These are phyloP conservation scores for Sapria himalayana DNA, from an alignment of 345 rosid species.

Conservation along the genomic window DNA sequence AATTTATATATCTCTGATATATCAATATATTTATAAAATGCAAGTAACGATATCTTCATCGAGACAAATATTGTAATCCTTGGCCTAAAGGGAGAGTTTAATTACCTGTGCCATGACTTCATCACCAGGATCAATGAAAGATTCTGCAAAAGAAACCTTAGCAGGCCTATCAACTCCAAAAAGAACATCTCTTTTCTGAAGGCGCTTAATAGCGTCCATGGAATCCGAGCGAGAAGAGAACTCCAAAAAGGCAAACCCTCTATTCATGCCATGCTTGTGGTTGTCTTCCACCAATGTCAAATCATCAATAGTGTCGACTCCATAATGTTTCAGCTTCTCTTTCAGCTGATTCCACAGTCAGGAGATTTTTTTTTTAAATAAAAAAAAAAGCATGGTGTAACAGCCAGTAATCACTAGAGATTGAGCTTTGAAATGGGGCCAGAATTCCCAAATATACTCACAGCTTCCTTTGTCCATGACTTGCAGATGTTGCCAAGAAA, in stretches of 20 bases:
- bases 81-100: too few species aligned
- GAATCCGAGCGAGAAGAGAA: conserved; percentile 86
- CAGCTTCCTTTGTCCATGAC: conserved; percentile 84
- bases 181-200: conserved; percentile 68
- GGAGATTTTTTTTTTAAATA: too few species aligned
- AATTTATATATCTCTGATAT: too few species aligned
- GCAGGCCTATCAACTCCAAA: conserved; percentile 97
- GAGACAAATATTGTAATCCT: too few species aligned
- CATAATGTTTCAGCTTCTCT: conserved; percentile 90
- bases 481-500: conserved; percentile 90
- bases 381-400: conserved; percentile 8
- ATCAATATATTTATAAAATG: too few species aligned
- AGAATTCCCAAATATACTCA: conserved; percentile 36
- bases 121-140: conserved; percentile 82
- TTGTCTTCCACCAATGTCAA: conserved; percentile 82
- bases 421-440: too few species aligned
- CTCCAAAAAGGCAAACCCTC: conserved; percentile 97
- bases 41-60: too few species aligned
- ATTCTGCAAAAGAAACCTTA: conserved; percentile 92
- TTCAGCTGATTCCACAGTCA: conserved; percentile 50
- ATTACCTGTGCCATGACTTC: conserved; percentile 96
- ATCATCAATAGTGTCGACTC: conserved; percentile 75
- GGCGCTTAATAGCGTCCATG: conserved; percentile 84
- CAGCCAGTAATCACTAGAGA: conserved; percentile 6
- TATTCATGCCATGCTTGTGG: conserved; percentile 67